phyloP scores from a whole-genome alignment of 805 yeast genomes.

The Blastobotrys mokoenaii region DNA sequence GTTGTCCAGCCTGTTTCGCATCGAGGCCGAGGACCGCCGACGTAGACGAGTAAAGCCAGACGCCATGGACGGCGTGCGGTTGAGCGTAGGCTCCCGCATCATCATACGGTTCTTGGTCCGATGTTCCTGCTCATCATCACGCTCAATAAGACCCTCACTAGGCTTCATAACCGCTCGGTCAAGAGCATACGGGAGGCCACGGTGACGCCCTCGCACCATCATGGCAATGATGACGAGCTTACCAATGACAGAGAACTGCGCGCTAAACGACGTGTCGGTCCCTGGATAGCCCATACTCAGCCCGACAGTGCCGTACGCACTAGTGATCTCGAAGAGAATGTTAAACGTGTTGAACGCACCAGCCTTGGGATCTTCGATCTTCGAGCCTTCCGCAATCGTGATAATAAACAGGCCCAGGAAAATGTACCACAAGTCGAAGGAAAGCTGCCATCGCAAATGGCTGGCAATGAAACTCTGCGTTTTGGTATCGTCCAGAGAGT shows the following conservation, averaged over 20 bases:
- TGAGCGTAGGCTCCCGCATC: too few relatives aligned
- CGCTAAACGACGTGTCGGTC: conserved; percentile 60
- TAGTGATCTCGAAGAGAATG: conserved; percentile 76
- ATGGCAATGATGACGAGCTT: conserved; percentile 80
- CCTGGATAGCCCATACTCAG: conserved; percentile 76
- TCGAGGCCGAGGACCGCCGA: too few relatives aligned
- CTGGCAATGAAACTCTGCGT: conserved; percentile 66
- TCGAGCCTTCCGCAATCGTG: conserved; percentile 75
- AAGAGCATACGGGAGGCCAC: conserved; percentile 88
- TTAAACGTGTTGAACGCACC: conserved; percentile 59
- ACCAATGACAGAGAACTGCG: conserved; percentile 60
- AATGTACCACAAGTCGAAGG: conserved; percentile 92
- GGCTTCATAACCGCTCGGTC: conserved; percentile 92
- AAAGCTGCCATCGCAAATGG: conserved; percentile 84
- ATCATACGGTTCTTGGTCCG: too few relatives aligned
- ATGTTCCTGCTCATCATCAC: too few relatives aligned
- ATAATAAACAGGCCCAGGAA: conserved; percentile 78
- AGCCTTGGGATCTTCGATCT: conserved; percentile 37
- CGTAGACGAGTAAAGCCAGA: too few relatives aligned
- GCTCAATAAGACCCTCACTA: conserved; percentile 23
- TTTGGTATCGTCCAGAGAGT: conserved; percentile 16
- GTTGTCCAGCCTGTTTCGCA: too few relatives aligned
- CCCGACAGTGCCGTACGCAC: conserved; percentile 97
- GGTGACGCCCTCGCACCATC: conserved; percentile 92
- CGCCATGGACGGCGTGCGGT: too few relatives aligned